Percentiles rank a stretch among this genome's conserved stretches.
phyloP scores from a whole-genome alignment of 768 basidiomycete genomes.

The Rhodotorula taiwanensis region DNA sequence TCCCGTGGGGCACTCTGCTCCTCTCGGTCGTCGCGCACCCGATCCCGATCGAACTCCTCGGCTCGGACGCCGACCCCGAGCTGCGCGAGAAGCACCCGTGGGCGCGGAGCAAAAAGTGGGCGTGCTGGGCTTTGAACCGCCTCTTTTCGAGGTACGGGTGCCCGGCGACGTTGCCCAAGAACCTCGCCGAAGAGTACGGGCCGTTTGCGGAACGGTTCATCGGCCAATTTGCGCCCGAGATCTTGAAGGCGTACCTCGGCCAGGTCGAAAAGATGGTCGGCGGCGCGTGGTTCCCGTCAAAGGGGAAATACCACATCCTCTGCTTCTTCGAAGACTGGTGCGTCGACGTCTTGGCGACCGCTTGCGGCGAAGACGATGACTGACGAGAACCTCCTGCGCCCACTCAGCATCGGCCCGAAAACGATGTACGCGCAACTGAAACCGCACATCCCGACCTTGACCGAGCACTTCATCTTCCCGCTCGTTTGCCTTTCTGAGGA shows the following conservation, averaged over 20 bases:
- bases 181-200: constrained; percentile 59
- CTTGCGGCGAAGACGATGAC: not conserved
- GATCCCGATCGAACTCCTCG: constrained; percentile 53
- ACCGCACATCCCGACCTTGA: constrained; percentile 69
- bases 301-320: constrained; percentile 74
- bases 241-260: constrained; percentile 68
- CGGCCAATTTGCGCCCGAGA: constrained; percentile 92
- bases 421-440: constrained; percentile 83
- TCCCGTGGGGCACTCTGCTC: constrained; percentile 75
- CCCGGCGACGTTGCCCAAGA: constrained; percentile 72
- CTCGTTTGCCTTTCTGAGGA: constrained; percentile 69
- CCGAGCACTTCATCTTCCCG: constrained; percentile 78
- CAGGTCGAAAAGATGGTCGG: constrained; percentile 63
- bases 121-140: constrained; percentile 68
- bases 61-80: constrained; percentile 65
- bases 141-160: constrained; percentile 81
- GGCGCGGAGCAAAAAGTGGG: constrained; percentile 94
- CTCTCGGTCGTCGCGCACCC: constrained; percentile 70
- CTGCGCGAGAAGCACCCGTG: constrained; percentile 72
- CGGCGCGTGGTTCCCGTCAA: constrained; percentile 68
- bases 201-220: constrained; percentile 73
- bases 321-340: constrained; percentile 83
- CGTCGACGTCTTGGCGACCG: constrained; percentile 32
- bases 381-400: not conserved
- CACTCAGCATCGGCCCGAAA: constrained; percentile 73